Base-by-base conservation (phyloP, 768 basidiomycete species). In the Leucosporidium creatinivorum region DNA sequence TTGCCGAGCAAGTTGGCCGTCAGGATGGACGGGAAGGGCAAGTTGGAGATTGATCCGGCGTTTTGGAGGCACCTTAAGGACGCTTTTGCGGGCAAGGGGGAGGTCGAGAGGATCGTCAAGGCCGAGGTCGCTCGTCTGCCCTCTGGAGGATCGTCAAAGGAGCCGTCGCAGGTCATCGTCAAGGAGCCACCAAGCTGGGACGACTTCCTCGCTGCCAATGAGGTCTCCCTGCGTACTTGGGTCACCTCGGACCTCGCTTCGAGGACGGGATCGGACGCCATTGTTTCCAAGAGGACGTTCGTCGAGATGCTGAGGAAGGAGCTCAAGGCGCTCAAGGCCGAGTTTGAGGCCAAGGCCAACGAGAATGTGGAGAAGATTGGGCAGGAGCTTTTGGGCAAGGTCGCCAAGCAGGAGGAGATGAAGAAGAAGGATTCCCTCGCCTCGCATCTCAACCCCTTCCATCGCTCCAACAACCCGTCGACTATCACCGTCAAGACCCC, bases 61-160 rank as follows among this genome's bases (percentile, higher is more conserved):
- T 81, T 81, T 76, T 81, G 80, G 80, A 73, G 70, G 23, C 76
- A 79, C 60, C 75, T 81, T 68, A 77, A 77, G 64, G 76, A 75
- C 49, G 78, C 79, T 13, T 76, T 81, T 68, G 75, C 75, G 30
- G 75, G 74, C 56, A 72, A 74, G 62, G 69, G 69, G 49, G 73
- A 69, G 28, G 49, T 77, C 28, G 65, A 57, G 8, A 30, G 44
- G 19, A 28, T 47, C 13, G 44, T 63, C 33, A 62, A 66, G 2
- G 7, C 23, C 18, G 63, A 68, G 65, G 36, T 68, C 25, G 56
- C 39, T 33, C 39, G 12, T 26, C 18, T 9, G 31, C 50, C 52
- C 57, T 18, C 15, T 63, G 26, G 49, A 73, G 36, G 58, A 47
- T 28, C 47, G 56, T 44, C 58, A 54, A 66, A 8, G 65, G 33